Evolutionary conservation across 1,284 basidiomycete genomes (phyloP).

Genomic region (Tilletiopsis washingtonensis): DNA sequence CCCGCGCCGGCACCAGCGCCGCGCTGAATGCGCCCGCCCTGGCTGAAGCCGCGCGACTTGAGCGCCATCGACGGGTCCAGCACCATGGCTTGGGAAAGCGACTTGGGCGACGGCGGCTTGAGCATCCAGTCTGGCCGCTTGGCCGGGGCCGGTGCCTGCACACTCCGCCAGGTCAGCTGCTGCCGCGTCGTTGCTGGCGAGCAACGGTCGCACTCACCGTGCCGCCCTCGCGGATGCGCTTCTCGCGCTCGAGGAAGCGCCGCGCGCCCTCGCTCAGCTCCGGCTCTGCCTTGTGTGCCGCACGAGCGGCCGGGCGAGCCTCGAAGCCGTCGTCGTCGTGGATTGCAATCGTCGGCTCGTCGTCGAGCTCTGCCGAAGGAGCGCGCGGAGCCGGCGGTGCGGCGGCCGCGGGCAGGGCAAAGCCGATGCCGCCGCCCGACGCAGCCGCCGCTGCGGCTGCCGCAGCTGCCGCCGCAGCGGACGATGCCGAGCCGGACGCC

Average conservation of each 20-base stretch:
- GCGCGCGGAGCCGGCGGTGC: no score
- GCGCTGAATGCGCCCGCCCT: constrained; percentile 2
- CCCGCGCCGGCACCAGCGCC: constrained; percentile 2
- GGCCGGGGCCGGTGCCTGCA: no score
- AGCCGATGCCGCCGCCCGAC: no score
- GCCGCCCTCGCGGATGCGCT: constrained; percentile 1
- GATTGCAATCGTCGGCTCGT: not conserved
- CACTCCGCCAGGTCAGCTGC: no score
- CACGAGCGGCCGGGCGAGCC: not conserved
- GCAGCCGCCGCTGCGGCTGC: no score
- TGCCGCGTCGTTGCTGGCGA: not conserved
- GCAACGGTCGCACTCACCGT: no score
- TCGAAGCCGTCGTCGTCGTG: not conserved
- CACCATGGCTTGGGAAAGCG: not conserved
- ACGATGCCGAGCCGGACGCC: no score
- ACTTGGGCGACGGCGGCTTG: constrained; percentile 1
- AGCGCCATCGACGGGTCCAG: not conserved
- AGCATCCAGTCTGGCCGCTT: constrained; percentile 10
- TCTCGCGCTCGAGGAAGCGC: constrained; percentile 2
- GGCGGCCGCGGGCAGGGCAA: no score
- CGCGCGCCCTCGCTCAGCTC: not conserved
- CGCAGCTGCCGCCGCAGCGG: no score
- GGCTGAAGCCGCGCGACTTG: constrained; percentile 6
- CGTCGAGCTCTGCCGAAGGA: no score
- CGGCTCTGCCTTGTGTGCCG: not conserved